phyloP scores from a whole-genome alignment of 176 grass and related monocot species.

The Phoenix dactylifera region DNA sequence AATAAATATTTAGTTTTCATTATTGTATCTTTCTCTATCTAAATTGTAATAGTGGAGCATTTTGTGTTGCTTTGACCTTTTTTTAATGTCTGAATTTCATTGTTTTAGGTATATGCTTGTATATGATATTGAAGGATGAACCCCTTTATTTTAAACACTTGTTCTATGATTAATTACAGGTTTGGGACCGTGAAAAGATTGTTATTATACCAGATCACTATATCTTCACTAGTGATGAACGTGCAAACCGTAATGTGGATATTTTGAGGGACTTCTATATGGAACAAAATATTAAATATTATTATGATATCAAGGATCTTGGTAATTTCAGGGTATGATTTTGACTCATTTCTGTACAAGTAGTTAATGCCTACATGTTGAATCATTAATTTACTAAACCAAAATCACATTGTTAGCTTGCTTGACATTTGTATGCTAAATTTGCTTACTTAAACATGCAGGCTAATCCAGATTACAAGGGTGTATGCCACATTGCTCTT shows the following conservation, averaged over 20 bases:
- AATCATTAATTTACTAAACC: no score
- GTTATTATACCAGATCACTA: constrained; percentile 95
- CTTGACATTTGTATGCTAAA: neutral
- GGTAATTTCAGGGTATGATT: constrained; percentile 57
- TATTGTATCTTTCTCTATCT: no score
- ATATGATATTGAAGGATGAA: no score
- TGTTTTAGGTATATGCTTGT: no score
- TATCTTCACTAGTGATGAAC: constrained; percentile 82
- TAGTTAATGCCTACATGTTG: no score
- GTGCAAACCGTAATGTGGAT: constrained; percentile 87
- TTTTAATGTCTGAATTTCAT: no score
- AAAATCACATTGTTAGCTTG: no score
- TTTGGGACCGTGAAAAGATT: constrained; percentile 91
- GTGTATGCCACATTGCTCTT: constrained; percentile 83
- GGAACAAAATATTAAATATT: constrained; percentile 90
- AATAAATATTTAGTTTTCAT: no score
- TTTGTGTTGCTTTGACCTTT: no score
- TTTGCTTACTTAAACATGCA: constrained; percentile 23
- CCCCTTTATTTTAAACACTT: neutral
- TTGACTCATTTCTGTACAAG: no score
- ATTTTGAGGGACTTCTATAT: constrained; percentile 70
- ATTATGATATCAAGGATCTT: constrained; percentile 89
- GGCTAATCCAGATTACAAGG: constrained; percentile 97
- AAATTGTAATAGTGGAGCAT: no score
- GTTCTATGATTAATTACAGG: constrained; percentile 17